Base-by-base conservation (phyloP, 331 rosid genomes). In the Malus hybrid region DNA sequence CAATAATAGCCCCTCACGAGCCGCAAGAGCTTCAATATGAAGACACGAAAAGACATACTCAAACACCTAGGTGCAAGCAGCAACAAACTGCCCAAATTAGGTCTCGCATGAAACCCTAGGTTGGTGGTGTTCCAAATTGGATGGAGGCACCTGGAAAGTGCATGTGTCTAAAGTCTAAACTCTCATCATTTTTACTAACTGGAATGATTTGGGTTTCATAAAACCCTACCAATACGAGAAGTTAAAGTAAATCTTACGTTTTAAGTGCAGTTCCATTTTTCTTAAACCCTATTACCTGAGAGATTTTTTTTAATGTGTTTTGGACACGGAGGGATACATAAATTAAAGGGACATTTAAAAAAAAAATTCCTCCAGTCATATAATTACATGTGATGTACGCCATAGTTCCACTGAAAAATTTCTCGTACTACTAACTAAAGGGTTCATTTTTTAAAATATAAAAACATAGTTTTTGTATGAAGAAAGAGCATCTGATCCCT, bases 61-160 rank as follows among this genome's bases (percentile, higher is more conserved):
- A 10, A 39, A 39, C 46, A 39, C 13, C 44, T 6, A 0, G 46
- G 13, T 39, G 46, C 46, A 39, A 39, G 46, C 46, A 39, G 46
- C 46, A 39, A 39, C 46, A 10, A 10, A 39, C 46, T 10, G 46
- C 46, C 46, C 13, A 39, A 39, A 39, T 39, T 7, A 27, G 72
- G 69, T 10, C 65, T 59, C 77, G 67, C 52, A 2, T 9, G n/a
- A 13, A 67, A 46, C 74, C 55, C 31, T 79, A 61, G 76, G 54
- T 74, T 61, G 61, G 76, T 69, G 79, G n/a, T 57, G 46, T 71
- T 46, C 75, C 83, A n/a, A 78, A 73, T 71, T 64, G 39, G n/a
- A 60, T 31, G 66, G 84, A 52, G 69, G 72, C 81, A 81, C 76
- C 71, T 73, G 76, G 78, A 48, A 72, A 22, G 74, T 19, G 64